Conservation (phyloP, 139 green algal species). For the Coelastrella sp. region DNA sequence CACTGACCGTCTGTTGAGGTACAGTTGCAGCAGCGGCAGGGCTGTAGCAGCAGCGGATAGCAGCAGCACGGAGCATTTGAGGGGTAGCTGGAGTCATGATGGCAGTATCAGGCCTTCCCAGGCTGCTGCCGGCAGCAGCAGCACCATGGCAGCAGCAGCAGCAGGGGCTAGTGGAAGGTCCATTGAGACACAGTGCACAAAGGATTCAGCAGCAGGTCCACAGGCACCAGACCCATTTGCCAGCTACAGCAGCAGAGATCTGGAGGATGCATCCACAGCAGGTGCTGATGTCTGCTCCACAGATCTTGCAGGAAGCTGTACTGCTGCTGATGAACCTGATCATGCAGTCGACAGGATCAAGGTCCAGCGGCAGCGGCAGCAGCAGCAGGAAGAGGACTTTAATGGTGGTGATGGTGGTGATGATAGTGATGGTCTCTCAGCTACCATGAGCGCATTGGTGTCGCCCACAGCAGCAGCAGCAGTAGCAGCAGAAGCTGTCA, state of each 20-base stretch:
- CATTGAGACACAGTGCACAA: not conserved
- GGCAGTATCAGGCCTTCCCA: not conserved
- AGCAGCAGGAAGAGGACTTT: not conserved
- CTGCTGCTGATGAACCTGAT: not conserved
- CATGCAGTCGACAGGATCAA: not conserved
- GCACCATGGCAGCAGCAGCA: not conserved
- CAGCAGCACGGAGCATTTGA: too few species aligned
- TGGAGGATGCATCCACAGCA: not conserved
- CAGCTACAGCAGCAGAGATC: not conserved
- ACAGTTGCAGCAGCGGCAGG: not conserved
- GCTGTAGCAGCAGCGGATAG: not conserved
- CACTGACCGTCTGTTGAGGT: too few species aligned
- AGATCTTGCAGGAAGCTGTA: not conserved
- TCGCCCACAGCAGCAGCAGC: not conserved
- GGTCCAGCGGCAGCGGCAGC: not conserved
- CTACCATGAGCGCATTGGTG: too few species aligned
- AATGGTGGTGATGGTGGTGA: too few species aligned
- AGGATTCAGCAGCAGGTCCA: not conserved
- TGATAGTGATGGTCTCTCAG: too few species aligned
- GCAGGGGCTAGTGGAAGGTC: not conserved
- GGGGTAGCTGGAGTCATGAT: not conserved
- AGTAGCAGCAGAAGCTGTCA: not conserved
- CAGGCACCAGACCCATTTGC: slow-evolving; percentile 4
- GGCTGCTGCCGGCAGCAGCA: too few species aligned
- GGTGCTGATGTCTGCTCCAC: too few species aligned